These are phyloP conservation scores for Trametes sanguinea DNA, from an alignment of 768 basidiomycete species.

Conservation along the genomic window DNA sequence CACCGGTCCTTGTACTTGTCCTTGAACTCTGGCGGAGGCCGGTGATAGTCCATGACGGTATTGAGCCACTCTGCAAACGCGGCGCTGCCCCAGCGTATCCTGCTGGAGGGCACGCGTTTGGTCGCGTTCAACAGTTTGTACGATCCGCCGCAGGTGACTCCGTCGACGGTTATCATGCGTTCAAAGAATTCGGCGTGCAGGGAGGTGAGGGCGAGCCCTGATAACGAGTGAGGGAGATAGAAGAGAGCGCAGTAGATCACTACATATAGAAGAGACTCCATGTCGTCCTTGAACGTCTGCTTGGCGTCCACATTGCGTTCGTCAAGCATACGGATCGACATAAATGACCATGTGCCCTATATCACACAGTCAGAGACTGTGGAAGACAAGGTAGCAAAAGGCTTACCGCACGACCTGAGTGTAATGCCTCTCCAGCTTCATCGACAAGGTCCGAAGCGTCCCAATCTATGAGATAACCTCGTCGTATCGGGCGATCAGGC, in stretches of 20 bases:
- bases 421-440: background rate
- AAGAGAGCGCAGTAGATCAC: conserved; percentile 8
- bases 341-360: conserved; percentile 16
- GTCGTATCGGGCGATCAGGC: background rate
- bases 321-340: conserved; percentile 2
- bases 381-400: background rate
- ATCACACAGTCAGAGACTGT: background rate
- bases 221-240: conserved; percentile 1
- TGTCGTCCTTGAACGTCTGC: conserved; percentile 18
- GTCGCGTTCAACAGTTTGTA: background rate
- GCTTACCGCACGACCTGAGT: background rate
- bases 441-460: conserved; percentile 1
- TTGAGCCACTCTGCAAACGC: background rate
- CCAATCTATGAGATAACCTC: conserved; percentile 16
- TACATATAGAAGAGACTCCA: conserved; percentile 18
- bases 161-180: background rate
- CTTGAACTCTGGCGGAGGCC: background rate
- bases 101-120: background rate
- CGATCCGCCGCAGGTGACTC: background rate
- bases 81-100: background rate
- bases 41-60: background rate
- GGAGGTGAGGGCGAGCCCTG: background rate
- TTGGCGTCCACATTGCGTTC: too few relatives aligned
- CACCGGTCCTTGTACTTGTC: background rate
- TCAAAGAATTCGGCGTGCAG: background rate